Conservation (phyloP, 139 green algal species). For the Raphidocelis subcapitata region DNA sequence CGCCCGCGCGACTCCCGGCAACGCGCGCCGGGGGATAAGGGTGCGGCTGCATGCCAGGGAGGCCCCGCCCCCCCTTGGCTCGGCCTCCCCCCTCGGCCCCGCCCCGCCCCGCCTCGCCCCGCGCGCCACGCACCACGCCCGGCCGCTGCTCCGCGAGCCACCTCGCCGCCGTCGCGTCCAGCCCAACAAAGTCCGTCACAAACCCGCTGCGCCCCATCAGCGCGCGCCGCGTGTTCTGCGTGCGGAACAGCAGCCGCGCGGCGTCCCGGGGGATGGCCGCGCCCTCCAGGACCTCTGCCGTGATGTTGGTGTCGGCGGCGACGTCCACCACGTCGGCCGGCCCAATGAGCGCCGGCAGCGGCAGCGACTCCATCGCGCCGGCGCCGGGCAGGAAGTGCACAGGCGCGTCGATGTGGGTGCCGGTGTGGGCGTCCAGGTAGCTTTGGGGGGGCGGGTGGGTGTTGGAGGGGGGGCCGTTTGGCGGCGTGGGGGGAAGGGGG, state of each 20-base stretch:
- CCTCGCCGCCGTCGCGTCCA: too few species aligned
- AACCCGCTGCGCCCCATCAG: not conserved
- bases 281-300: not conserved
- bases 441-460: too few species aligned
- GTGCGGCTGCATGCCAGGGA: not conserved
- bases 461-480: too few species aligned
- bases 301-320: not conserved
- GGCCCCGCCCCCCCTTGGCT: too few species aligned
- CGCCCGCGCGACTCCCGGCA: not conserved
- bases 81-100: too few species aligned
- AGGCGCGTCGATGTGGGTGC: conserved; percentile 3
- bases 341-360: not conserved
- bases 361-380: not conserved
- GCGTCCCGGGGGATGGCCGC: not conserved
- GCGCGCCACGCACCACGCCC: too few species aligned
- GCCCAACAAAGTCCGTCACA: not conserved
- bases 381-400: not conserved
- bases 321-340: not conserved
- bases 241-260: not conserved
- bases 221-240: not conserved
- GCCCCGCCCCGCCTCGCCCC: too few species aligned
- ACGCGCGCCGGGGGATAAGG: not conserved
- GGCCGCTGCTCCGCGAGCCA: too few species aligned
- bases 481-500: too few species aligned
- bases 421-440: conserved; percentile 2